Evolutionary conservation across 371 early-diverging fungal genomes (phyloP), one percentile per base, ranked within the genome.

Genomic region (Mortierella polycephala): DNA sequence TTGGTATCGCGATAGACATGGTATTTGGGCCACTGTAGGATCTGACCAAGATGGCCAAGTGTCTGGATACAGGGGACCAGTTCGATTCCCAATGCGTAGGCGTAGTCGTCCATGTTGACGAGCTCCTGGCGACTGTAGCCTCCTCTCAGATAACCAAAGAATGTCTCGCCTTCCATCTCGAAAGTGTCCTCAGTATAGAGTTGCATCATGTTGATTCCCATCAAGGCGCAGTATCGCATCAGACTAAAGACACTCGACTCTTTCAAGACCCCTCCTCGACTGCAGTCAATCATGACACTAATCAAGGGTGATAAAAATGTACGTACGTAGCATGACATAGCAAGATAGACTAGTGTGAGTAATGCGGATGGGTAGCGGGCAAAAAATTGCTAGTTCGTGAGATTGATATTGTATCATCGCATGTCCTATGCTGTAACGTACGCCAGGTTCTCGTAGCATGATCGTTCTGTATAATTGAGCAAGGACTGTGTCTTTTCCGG

Each of bases 21-120:
- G 75, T 89, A 95, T 44, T 87, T 86, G 7, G 96, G 96, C 95
- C 96, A 95, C 82, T 95, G 96, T 42, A 96, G 82, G 7, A 95
- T 87, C 71, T 96, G 96, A 0, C 96, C 96, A 67, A 96, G 69
- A 74, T 96, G 96, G 2, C 96, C 96, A 59, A 96, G 81, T 10
- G 95, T 95, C 81, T 96, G 96, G 52, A 96, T 96, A 75, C 96
- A 95, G 7, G 96, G 92, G 20, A 96, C 90, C 2, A 95, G 91
- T 71, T 95, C 95, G 51, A 95, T 92, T n/a, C 94, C 95, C 86
- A 95, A 79, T 51, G 86, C 86, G 79, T 74, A 85, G 0, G 95
- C 95, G 67, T 93, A 93, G 66, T 93, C 89, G 69, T 95, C 96
- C 57, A 96, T 89, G 21, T 75, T 69, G 0, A 83, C 72, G 11